Percentiles rank a stretch among this genome's conserved stretches.
Conservation (phyloP, 2,329 filamentous ascomycete genomes). For the Colletotrichum gloeosporioides region DNA sequence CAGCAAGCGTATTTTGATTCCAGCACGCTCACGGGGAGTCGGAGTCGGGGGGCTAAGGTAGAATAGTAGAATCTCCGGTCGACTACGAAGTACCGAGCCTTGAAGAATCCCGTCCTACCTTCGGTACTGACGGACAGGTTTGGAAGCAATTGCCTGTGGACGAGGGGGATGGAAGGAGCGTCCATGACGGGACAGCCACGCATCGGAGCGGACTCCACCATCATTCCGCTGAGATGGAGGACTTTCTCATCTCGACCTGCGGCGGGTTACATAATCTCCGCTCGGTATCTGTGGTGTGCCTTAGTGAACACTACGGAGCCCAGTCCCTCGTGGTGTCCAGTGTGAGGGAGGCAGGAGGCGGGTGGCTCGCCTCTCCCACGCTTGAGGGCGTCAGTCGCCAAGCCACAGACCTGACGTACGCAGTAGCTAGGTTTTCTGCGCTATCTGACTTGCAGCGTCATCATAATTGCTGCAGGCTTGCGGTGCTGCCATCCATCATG, state of each 20-base stretch:
- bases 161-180: background rate
- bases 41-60: background rate
- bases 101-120: background rate
- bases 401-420: constrained; percentile 10
- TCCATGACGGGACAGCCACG: background rate
- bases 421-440: background rate
- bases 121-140: background rate
- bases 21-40: background rate
- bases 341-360: too few relatives aligned
- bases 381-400: background rate
- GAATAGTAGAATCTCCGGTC: background rate
- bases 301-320: too few relatives aligned
- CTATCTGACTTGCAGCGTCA: constrained; percentile 4
- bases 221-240: background rate
- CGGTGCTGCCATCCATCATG: background rate
- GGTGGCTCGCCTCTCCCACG: background rate
- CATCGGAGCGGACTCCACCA: background rate
- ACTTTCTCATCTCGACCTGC: background rate
- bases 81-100: background rate
- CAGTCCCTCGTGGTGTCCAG: too few relatives aligned
- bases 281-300: background rate
- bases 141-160: background rate
- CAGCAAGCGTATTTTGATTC: background rate
- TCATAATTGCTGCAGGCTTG: background rate
- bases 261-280: background rate